These are phyloP conservation scores for Aspergillus hortae DNA, from an alignment of 2,329 filamentous ascomycete genomes.

Conservation along the genomic window DNA sequence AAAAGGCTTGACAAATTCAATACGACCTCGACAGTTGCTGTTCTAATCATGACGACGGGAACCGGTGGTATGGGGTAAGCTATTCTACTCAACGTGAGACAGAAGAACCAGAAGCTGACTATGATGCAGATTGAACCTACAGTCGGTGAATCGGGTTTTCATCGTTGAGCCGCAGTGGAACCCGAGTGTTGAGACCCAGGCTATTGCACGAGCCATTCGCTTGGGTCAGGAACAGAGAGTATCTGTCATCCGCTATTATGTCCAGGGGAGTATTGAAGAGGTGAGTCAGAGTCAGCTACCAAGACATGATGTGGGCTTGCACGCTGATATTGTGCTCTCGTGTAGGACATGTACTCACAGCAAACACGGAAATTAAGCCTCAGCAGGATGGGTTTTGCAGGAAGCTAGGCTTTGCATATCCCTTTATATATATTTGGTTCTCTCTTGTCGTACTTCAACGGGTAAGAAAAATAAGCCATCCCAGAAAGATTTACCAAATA, in stretches of 20 bases:
- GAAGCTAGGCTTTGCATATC: too few species aligned
- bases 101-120: not conserved
- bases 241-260: conserved; percentile 45
- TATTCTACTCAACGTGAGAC: not conserved
- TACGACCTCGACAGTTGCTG: too few species aligned
- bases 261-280: conserved; percentile 43
- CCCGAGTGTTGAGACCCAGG: conserved; percentile 51
- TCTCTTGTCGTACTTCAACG: too few species aligned
- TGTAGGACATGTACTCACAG: conserved; percentile 32
- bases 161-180: conserved; percentile 57
- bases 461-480: too few species aligned
- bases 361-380: conserved; percentile 27
- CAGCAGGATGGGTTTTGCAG: not conserved
- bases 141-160: conserved; percentile 47
- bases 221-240: conserved; percentile 47
- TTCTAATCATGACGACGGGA: too few species aligned
- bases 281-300: conserved; percentile 27
- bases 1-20: too few species aligned
- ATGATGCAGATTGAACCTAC: conserved; percentile 45
- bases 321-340: not conserved
- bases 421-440: too few species aligned
- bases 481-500: too few species aligned
- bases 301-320: not conserved
- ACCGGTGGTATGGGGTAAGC: not conserved
- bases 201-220: conserved; percentile 48